These are phyloP conservation scores for Lepidium didymum DNA, from an alignment of 345 rosid genomes.

Conservation along the genomic window DNA sequence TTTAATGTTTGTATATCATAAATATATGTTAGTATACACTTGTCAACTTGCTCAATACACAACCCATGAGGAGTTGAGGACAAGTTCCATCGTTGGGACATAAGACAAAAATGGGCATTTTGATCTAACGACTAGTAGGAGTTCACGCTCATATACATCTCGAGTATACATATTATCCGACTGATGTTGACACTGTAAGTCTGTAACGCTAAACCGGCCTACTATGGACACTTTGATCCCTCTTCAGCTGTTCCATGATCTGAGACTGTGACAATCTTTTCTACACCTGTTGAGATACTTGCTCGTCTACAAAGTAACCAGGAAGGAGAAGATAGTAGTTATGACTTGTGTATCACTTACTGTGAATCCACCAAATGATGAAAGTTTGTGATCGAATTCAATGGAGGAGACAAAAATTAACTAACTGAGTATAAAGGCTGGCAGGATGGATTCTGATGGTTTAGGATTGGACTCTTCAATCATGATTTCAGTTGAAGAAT, in stretches of 20 bases:
- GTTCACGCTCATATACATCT: not conserved
- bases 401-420: not conserved
- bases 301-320: constrained; percentile 16
- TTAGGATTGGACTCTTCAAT: constrained; percentile 36
- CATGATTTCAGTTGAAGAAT: constrained; percentile 37
- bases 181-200: not conserved
- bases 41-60: not conserved
- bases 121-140: not conserved
- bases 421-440: constrained; percentile 17
- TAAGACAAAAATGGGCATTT: not conserved
- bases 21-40: not conserved
- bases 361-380: not conserved
- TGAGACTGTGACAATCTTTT: not conserved
- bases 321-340: not conserved
- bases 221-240: not conserved
- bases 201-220: constrained; percentile 9
- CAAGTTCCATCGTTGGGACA: not conserved
- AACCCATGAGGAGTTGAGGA: not conserved
- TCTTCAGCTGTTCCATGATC: not conserved
- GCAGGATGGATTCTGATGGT: constrained; percentile 15
- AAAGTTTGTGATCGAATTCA: not conserved
- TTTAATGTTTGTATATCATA: not conserved
- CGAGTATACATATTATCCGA: not conserved
- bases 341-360: not conserved
- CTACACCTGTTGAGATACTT: constrained; percentile 7